phyloP scores from a whole-genome alignment of 257 asterid species.

The Gardenia jasminoides region DNA sequence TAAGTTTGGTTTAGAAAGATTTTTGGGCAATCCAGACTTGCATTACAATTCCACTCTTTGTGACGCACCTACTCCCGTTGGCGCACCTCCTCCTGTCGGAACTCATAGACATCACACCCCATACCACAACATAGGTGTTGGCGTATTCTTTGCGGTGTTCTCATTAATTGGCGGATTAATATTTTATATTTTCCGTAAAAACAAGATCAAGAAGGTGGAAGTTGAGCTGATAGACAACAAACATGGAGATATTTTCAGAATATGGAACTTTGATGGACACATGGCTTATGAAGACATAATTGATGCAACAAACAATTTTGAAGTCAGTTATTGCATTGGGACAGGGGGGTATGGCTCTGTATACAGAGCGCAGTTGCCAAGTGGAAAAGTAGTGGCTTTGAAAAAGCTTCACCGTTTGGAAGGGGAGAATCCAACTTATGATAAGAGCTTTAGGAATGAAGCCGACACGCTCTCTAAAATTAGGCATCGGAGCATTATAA shows the following conservation, averaged over 20 bases:
- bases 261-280: conserved; percentile 5
- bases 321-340: conserved; percentile 9
- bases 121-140: too few relatives aligned
- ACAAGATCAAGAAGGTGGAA: background rate
- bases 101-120: too few relatives aligned
- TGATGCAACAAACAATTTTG: background rate
- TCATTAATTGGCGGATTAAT: too few relatives aligned
- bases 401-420: conserved; percentile 5
- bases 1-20: too few relatives aligned
- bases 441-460: conserved; percentile 7
- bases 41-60: too few relatives aligned
- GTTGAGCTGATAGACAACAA: background rate
- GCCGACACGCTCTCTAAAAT: background rate
- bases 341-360: background rate
- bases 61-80: too few relatives aligned
- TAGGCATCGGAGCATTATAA: background rate
- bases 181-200: background rate
- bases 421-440: background rate
- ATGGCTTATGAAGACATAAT: conserved; percentile 3
- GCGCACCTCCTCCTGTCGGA: background rate
- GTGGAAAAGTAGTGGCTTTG: conserved; percentile 3
- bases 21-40: too few relatives aligned
- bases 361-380: background rate
- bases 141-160: too few relatives aligned
- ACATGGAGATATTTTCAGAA: background rate